A percentile compares a stretch with the other conserved stretches of the same genome.
phyloP scores from a whole-genome alignment of 345 rosid genomes.

The Pistacia vera region DNA sequence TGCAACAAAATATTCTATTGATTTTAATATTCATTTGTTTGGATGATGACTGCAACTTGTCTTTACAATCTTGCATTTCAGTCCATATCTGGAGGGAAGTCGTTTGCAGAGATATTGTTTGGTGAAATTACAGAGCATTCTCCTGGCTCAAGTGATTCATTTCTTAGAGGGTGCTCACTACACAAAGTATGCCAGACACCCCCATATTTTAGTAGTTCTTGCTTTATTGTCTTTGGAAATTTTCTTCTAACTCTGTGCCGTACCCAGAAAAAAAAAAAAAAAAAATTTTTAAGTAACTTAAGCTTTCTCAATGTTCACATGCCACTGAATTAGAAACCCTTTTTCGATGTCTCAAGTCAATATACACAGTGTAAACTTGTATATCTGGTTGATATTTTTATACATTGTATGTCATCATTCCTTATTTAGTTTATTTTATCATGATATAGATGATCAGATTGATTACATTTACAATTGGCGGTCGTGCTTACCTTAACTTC shows the following conservation, averaged over 20 bases:
- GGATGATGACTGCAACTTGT: slow-evolving; percentile 15
- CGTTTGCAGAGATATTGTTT: slow-evolving; percentile 87
- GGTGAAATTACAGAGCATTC: slow-evolving; percentile 56
- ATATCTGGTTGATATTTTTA: background rate
- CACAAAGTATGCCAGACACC: slow-evolving; percentile 52
- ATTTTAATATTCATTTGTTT: slow-evolving; percentile 13
- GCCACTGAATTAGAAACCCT: background rate
- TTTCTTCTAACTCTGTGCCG: background rate
- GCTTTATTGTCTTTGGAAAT: background rate
- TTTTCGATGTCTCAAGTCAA: background rate
- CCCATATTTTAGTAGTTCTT: slow-evolving; percentile 12
- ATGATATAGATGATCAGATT: slow-evolving; percentile 80
- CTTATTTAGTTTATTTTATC: slow-evolving; percentile 28
- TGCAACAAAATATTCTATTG: slow-evolving; percentile 9
- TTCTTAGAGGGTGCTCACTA: slow-evolving; percentile 68
- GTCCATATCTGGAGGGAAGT: slow-evolving; percentile 94
- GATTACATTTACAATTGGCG: slow-evolving; percentile 82
- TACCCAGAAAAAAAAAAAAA: background rate
- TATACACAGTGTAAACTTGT: background rate
- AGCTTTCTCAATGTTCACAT: background rate
- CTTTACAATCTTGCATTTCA: slow-evolving; percentile 30
- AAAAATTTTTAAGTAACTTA: slow-evolving; percentile 4
- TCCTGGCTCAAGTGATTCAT: slow-evolving; percentile 46
- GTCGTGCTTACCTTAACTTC: slow-evolving; percentile 88
- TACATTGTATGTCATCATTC: slow-evolving; percentile 13